phyloP scores from a whole-genome alignment of 106 monocot species.

The Narthecium ossifragum region DNA sequence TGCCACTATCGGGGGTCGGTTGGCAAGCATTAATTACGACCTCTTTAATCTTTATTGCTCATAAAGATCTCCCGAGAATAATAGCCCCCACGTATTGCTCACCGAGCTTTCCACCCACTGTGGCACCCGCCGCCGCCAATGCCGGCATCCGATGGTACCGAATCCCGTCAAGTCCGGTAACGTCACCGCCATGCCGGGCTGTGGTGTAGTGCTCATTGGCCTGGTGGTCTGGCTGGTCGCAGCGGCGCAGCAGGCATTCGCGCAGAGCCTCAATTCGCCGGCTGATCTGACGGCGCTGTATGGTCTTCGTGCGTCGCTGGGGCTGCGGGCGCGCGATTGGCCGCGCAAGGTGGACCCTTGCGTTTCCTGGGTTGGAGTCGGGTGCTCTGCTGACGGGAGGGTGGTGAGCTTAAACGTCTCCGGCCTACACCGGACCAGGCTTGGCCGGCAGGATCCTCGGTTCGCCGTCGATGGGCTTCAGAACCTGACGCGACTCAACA shows the following conservation, averaged over 20 bases:
- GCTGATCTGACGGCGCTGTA: slow-evolving; percentile 61
- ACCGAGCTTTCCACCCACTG: too few relatives aligned
- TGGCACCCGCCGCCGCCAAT: too few relatives aligned
- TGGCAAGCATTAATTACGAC: too few relatives aligned
- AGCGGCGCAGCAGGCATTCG: slow-evolving; percentile 3
- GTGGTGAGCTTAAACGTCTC: slow-evolving; percentile 44
- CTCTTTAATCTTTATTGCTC: too few relatives aligned
- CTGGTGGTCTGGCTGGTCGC: neutral
- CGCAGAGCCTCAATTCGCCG: slow-evolving; percentile 24
- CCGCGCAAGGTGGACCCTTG: slow-evolving; percentile 74
- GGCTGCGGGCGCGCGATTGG: slow-evolving; percentile 76
- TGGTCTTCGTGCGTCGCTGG: slow-evolving; percentile 62
- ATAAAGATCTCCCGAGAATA: too few relatives aligned
- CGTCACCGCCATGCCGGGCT: neutral
- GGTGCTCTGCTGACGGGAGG: slow-evolving; percentile 43
- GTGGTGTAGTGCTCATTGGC: neutral
- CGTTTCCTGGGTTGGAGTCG: slow-evolving; percentile 57
- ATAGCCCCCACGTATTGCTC: too few relatives aligned
- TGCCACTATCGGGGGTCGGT: too few relatives aligned
- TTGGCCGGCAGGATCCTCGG: slow-evolving; percentile 41
- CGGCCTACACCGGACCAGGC: slow-evolving; percentile 67
- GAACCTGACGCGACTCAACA: slow-evolving; percentile 46
- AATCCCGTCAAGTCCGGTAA: neutral
- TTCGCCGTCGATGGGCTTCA: slow-evolving; percentile 79
- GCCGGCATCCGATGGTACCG: too few relatives aligned